Base-by-base conservation (phyloP, 495 filamentous ascomycete species). In the Penicillium herquei region DNA sequence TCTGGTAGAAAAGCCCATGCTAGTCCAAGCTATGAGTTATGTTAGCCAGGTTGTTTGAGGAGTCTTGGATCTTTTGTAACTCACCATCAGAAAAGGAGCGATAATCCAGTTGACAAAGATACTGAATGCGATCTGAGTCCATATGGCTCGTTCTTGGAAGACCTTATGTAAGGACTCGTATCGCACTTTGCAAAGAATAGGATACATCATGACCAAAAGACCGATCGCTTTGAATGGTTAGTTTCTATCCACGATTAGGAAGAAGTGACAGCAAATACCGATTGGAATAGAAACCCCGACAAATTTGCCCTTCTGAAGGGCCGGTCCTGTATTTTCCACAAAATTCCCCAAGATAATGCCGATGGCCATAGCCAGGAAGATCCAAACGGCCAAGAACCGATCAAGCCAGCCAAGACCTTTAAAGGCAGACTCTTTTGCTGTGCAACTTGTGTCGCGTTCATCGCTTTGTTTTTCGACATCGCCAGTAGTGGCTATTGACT, bases 181-280 rank as follows among this genome's bases (percentile, higher is more conserved):
- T 34, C 84, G 83, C n/a, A 96, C 87, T 70, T 96, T 96, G 81
- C 92, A 94, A 17, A 96, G 77, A 56, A 95, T 95, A 0, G 92
- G 92, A 62, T 95, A 96, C 91, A 96, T 96, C 90, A 96, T 96
- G 30, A 94, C 83, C 7, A 96, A 79, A 16, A 96, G 76, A 11
- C 92, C 91, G 55, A 93, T 70, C 0, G 90, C 90, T 90, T 8
- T 14, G 8, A 30, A 26, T 12, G 5, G 12, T 52, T 47, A 57
- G 45, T 51, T 11, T n/a, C n/a, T 3, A 6, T 16, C 17, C n/a
- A 46, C 1, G n/a, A 40, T 34, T 1, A 1, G 21, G 10, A 26
- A 7, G 13, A 12, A 17, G 31, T 45, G 3, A 39, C n/a, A 55
- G n/a, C 1, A 71, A 78, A 21, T 71, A 88, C 87, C 88, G 41